A percentile compares a stretch with the other conserved stretches of the same genome.
phyloP scores from a whole-genome alignment of 164 flowering plant genomes.

The Chloranthus sessilifolius region DNA sequence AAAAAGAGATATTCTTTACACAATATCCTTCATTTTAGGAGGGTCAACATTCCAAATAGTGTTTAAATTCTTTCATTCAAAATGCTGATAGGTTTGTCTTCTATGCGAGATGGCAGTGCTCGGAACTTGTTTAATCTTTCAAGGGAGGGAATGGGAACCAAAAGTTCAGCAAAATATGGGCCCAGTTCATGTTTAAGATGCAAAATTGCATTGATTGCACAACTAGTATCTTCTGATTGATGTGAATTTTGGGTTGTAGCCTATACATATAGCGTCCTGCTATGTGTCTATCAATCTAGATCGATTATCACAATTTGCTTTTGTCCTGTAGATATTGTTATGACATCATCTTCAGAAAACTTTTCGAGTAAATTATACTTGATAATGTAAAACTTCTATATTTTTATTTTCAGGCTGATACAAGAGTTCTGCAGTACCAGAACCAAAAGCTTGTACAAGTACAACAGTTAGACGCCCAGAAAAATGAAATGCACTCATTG shows the following conservation, averaged over 20 bases:
- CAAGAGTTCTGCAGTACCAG: constrained; percentile 69
- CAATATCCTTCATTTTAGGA: no score
- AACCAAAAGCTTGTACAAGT: constrained; percentile 87
- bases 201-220: no score
- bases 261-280: neutral
- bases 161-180: no score
- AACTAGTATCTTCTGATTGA: neutral
- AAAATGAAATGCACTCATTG: constrained; percentile 64
- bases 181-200: no score
- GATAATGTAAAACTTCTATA: neutral
- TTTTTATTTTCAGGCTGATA: constrained; percentile 59
- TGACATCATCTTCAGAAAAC: no score
- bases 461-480: constrained; percentile 79
- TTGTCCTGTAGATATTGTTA: neutral
- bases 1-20: no score
- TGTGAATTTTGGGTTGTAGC: neutral
- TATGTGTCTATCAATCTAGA: neutral
- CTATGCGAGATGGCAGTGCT: no score
- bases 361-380: neutral
- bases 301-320: neutral
- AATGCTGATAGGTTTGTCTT: no score
- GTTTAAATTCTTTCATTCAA: no score
- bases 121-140: no score
- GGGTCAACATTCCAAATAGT: no score
- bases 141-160: no score